phyloP scores from a whole-genome alignment of 106 monocot genomes.

The Phalaenopsis equestris region DNA sequence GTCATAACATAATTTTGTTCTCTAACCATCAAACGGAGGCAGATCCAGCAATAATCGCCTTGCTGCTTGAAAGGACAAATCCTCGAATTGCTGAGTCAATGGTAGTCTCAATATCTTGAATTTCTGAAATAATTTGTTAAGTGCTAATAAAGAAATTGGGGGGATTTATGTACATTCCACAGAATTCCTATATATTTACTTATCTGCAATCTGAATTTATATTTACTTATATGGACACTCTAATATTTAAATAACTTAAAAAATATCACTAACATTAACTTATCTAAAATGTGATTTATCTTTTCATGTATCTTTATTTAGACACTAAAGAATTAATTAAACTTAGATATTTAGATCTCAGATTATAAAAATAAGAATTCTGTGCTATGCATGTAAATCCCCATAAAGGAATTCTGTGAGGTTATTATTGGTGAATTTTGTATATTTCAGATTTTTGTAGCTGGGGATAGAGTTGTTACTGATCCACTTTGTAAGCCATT shows the following conservation, averaged over 20 bases:
- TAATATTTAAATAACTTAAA: too few species aligned
- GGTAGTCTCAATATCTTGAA: conserved; percentile 25
- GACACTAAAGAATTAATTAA: too few species aligned
- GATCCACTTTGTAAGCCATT: conserved; percentile 83
- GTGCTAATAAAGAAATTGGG: background rate
- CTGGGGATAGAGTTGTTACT: conserved; percentile 66
- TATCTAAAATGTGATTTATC: too few species aligned
- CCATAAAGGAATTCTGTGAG: conserved; percentile 3
- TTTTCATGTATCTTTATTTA: too few species aligned
- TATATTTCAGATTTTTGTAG: conserved; percentile 43
- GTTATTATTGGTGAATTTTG: conserved; percentile 10
- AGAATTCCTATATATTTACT: too few species aligned
- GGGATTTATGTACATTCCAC: background rate
- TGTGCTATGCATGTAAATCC: too few species aligned
- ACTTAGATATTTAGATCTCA: too few species aligned
- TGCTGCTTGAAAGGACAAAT: conserved; percentile 72
- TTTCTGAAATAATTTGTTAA: conserved; percentile 12
- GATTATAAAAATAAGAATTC: too few species aligned
- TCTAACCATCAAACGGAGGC: conserved; percentile 88
- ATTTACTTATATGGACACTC: too few species aligned
- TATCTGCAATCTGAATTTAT: too few species aligned
- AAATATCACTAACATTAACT: too few species aligned
- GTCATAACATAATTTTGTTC: conserved; percentile 86
- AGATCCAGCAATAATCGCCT: conserved; percentile 80
- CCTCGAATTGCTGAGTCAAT: conserved; percentile 58